Evolutionary conservation across 2,329 filamentous ascomycete genomes (phyloP).

Genomic region (Xylariaceae sp.): DNA sequence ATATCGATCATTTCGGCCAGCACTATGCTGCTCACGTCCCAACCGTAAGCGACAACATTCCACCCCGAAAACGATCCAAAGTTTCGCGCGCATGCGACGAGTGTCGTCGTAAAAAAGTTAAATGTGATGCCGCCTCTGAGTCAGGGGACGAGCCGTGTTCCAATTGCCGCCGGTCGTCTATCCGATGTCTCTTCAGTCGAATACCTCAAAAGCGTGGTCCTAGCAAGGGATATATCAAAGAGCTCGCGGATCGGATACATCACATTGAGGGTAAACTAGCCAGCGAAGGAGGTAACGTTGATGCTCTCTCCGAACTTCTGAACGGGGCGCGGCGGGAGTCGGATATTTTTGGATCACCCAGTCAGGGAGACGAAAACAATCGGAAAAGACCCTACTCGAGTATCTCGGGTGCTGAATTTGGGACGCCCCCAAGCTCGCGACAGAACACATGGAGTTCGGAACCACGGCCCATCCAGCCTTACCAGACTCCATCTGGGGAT

Average conservation of each 20-base stretch:
- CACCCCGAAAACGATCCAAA: constrained; percentile 75
- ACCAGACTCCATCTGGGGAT: constrained; percentile 30
- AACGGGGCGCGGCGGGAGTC: constrained; percentile 32
- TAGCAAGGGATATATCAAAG: constrained; percentile 93
- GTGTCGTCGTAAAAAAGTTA: constrained; percentile 84
- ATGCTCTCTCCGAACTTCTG: constrained; percentile 39
- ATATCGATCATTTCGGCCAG: constrained; percentile 30
- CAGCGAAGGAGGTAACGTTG: constrained; percentile 41
- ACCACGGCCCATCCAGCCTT: constrained; percentile 39
- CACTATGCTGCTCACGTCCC: constrained; percentile 31
- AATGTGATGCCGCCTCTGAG: constrained; percentile 78
- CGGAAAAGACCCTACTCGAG: constrained; percentile 33
- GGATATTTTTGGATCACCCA: constrained; percentile 50
- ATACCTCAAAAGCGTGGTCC: constrained; percentile 85
- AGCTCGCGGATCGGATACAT: constrained; percentile 79
- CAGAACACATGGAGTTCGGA: constrained; percentile 46
- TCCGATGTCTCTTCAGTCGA: constrained; percentile 78
- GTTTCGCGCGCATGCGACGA: constrained; percentile 87
- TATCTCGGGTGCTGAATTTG: constrained; percentile 30
- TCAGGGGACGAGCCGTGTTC: constrained; percentile 70
- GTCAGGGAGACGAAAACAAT: constrained; percentile 33
- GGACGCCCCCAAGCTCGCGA: constrained; percentile 36
- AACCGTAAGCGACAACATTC: constrained; percentile 50
- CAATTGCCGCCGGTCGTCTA: constrained; percentile 73
- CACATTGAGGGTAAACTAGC: constrained; percentile 76